Conservation (phyloP, 208 protist genomes). For the Trypanosoma lewisi region DNA sequence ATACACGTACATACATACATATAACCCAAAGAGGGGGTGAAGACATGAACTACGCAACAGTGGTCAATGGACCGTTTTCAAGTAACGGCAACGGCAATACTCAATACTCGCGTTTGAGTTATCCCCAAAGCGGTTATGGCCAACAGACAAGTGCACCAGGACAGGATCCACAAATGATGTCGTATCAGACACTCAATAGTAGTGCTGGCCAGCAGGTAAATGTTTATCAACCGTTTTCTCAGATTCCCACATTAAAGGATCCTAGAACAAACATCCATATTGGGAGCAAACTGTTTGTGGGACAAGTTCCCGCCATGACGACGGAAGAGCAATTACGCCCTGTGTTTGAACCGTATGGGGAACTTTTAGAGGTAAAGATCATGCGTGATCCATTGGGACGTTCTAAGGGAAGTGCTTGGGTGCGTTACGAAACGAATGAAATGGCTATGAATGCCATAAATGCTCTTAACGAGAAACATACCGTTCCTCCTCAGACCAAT, state of each 20-base stretch:
- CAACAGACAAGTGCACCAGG: conserved; percentile 1
- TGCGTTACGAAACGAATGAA: conserved; percentile 70
- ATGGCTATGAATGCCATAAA: conserved; percentile 62
- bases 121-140: conserved; percentile 3
- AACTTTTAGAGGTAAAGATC: conserved; percentile 77
- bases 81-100: conserved; percentile 1
- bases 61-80: conserved; percentile 19
- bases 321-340: conserved; percentile 79
- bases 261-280: conserved; percentile 39
- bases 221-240: conserved; percentile 15
- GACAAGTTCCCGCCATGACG: conserved; percentile 82
- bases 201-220: conserved; percentile 6
- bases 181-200: conserved; percentile 5
- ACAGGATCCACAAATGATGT: conserved; percentile 8
- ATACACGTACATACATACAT: neutral
- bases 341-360: conserved; percentile 67
- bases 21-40: too few species aligned
- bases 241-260: neutral
- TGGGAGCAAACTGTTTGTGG: conserved; percentile 85
- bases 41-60: conserved; percentile 24
- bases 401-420: conserved; percentile 81
- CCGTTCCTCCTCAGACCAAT: conserved; percentile 85
- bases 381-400: conserved; percentile 78
- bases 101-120: conserved; percentile 11
- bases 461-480: conserved; percentile 71